Conservation (phyloP, 2,329 filamentous ascomycete species). For the Xenoacremonium recifei region DNA sequence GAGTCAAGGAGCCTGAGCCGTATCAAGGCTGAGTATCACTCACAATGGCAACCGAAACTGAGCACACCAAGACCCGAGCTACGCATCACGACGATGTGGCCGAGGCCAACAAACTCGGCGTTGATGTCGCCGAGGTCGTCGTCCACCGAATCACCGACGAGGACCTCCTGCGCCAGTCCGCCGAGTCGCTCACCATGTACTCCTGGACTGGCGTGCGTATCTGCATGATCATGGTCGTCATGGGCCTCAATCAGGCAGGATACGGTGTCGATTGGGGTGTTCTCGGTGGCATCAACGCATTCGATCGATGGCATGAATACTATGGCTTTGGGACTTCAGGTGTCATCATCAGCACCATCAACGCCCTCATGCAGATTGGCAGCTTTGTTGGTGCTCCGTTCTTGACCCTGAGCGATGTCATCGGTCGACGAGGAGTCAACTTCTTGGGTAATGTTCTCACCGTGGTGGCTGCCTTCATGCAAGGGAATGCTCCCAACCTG, state of each 20-base stretch:
- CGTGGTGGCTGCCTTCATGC: slow-evolving; percentile 18
- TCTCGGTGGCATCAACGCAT: slow-evolving; percentile 21
- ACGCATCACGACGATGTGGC: slow-evolving; percentile 17
- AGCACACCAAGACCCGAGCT: background rate
- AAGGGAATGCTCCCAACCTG: slow-evolving; percentile 17
- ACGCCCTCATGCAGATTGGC: slow-evolving; percentile 23
- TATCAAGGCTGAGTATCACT: no score
- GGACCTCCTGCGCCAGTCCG: slow-evolving; percentile 17
- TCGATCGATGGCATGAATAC: slow-evolving; percentile 18
- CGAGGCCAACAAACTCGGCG: slow-evolving; percentile 17
- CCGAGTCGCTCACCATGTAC: slow-evolving; percentile 12
- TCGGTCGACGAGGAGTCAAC: slow-evolving; percentile 22
- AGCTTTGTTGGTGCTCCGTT: slow-evolving; percentile 22
- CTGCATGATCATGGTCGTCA: slow-evolving; percentile 15
- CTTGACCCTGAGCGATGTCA: slow-evolving; percentile 15
- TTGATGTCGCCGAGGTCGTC: slow-evolving; percentile 19
- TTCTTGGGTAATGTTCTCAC: slow-evolving; percentile 18
- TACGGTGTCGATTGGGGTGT: slow-evolving; percentile 25
- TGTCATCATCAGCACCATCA: slow-evolving; percentile 19
- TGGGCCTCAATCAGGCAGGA: slow-evolving; percentile 14
- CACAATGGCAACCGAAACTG: background rate
- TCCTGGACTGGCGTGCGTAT: slow-evolving; percentile 19
- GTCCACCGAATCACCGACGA: slow-evolving; percentile 20
- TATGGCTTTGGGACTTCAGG: slow-evolving; percentile 20
- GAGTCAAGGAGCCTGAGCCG: no score